These are phyloP conservation scores for Tardiomyces depauwii DNA, from an alignment of 1,139 yeast genomes.

Conservation along the genomic window DNA sequence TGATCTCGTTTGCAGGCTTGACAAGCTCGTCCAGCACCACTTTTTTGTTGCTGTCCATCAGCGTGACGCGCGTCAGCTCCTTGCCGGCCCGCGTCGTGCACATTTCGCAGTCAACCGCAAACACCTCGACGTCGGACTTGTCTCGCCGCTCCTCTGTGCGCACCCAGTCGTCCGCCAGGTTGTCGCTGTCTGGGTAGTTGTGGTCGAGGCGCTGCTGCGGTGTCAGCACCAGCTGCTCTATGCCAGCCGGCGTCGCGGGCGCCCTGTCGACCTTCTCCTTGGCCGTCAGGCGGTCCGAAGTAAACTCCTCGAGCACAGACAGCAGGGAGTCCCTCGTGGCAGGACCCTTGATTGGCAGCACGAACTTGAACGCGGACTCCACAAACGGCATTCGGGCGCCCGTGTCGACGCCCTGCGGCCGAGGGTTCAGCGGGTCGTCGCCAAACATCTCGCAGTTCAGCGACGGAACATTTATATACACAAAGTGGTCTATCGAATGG, in stretches of 20 bases:
- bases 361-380: constrained; percentile 27
- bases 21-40: constrained; percentile 63
- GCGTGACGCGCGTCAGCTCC: constrained; percentile 67
- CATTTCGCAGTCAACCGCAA: constrained; percentile 92
- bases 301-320: constrained; percentile 44
- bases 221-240: not conserved
- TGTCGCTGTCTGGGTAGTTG: constrained; percentile 7
- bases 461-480: not conserved
- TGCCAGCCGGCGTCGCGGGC: not conserved
- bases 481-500: constrained; percentile 27
- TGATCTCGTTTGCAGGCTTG: constrained; percentile 60
- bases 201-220: not conserved
- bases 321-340: constrained; percentile 50
- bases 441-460: not conserved
- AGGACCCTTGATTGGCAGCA: constrained; percentile 42
- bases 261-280: not conserved
- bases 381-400: constrained; percentile 29
- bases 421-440: not conserved
- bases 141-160: not conserved
- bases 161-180: not conserved
- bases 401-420: constrained; percentile 1
- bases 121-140: constrained; percentile 34
- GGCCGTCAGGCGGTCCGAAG: constrained; percentile 22
- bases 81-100: constrained; percentile 51
- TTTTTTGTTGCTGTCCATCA: constrained; percentile 51